Evolutionary conservation across 805 yeast genomes (phyloP).

Genomic region (Ogataea trehalophila): DNA sequence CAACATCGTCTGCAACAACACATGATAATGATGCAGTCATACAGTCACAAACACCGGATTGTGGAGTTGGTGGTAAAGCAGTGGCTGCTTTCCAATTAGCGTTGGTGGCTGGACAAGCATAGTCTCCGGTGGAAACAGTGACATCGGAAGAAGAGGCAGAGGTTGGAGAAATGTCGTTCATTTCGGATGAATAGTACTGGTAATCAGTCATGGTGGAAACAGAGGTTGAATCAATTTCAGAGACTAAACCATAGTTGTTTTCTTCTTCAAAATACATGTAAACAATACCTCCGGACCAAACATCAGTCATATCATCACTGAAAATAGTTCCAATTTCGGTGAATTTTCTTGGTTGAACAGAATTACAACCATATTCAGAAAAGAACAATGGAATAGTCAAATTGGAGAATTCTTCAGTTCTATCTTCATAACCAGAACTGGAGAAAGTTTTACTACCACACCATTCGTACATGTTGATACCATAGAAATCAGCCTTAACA

Average conservation of each 20-base stretch:
- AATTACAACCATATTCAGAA: constrained; percentile 81
- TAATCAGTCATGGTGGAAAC: constrained; percentile 62
- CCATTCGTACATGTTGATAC: constrained; percentile 89
- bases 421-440: constrained; percentile 58
- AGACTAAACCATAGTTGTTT: constrained; percentile 71
- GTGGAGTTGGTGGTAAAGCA: constrained; percentile 77
- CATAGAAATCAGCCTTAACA: constrained; percentile 72
- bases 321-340: constrained; percentile 65
- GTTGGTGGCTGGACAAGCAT: constrained; percentile 58
- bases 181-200: constrained; percentile 56
- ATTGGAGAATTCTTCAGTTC: constrained; percentile 61
- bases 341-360: constrained; percentile 64
- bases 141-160: constrained; percentile 36
- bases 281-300: constrained; percentile 89
- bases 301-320: constrained; percentile 66
- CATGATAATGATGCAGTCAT: constrained; percentile 50
- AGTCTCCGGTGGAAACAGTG: constrained; percentile 37
- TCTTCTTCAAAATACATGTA: constrained; percentile 79
- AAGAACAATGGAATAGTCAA: constrained; percentile 70
- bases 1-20: constrained; percentile 54
- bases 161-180: constrained; percentile 50
- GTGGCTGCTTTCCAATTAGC: constrained; percentile 62
- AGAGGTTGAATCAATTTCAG: constrained; percentile 38
- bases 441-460: constrained; percentile 61
- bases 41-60: constrained; percentile 60